Conservation (phyloP, 768 basidiomycete genomes). For the Punctularia strigosozonata region DNA sequence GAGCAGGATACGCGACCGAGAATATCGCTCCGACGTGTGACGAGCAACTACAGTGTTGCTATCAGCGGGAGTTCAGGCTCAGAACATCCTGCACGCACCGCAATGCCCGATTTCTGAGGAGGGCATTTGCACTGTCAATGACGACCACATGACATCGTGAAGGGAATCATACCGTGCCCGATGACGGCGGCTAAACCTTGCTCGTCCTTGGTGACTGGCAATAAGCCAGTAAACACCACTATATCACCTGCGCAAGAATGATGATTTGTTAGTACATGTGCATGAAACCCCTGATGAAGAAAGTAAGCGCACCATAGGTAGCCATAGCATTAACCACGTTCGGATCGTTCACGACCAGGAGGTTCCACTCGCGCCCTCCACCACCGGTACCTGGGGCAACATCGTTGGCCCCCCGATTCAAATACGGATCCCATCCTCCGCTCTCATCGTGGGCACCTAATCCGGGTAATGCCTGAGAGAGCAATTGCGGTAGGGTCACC, state of each 20-base stretch:
- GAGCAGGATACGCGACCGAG: conserved; percentile 28
- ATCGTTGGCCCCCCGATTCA: conserved; percentile 8
- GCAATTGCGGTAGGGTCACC: conserved; percentile 13
- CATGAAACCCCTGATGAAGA: neutral
- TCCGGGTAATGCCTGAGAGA: conserved; percentile 9
- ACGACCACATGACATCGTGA: neutral
- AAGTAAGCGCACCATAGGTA: conserved; percentile 39
- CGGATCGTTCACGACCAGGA: conserved; percentile 68
- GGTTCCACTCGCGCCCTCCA: conserved; percentile 46
- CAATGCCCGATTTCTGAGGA: conserved; percentile 74
- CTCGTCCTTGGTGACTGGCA: conserved; percentile 68
- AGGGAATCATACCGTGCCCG: conserved; percentile 52
- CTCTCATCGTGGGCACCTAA: conserved; percentile 1
- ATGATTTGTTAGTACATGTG: neutral
- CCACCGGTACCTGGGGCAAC: conserved; percentile 12
- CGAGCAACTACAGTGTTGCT: conserved; percentile 31
- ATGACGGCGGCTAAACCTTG: conserved; percentile 77
- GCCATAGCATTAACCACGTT: conserved; percentile 71
- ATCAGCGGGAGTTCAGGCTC: neutral
- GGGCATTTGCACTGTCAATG: conserved; percentile 1
- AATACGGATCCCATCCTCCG: conserved; percentile 10
- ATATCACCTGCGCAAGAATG: conserved; percentile 41
- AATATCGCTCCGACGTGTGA: conserved; percentile 38
- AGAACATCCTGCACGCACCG: conserved; percentile 25
- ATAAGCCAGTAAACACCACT: conserved; percentile 82